Base-by-base conservation (phyloP, 129 eudicot species). In the Tagetes patula region DNA sequence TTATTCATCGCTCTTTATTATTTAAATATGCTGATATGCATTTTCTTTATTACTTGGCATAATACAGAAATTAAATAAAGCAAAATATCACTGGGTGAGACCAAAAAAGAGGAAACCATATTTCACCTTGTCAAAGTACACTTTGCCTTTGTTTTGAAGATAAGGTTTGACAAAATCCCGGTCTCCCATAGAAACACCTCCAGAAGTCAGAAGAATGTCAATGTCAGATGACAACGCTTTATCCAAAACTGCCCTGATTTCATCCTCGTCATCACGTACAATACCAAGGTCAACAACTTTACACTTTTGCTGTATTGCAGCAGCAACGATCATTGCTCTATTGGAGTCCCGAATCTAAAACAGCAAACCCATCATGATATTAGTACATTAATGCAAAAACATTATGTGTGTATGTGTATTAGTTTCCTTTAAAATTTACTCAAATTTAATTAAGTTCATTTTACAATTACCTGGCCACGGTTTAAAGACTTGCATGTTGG, bases 101-200 rank as follows among this genome's bases (percentile, higher is more conserved):
- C 27, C 27, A 40, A 68, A 3, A 20, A 50, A 66, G 49, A 62
- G 45, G 70, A 42, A 70, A 7, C 12, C 30, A 63, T 33, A 66
- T 49, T 77, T 63, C 71, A 89, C 96, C 92, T 89, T 89, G 60
- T 84, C 78, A 80, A 92, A 92, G 78, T 89, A 55, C 33, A 89
- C 75, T 65, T 34, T 87, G 72, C 98, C 98, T 76, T 79, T 87
- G 81, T 85, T 85, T 78, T 85, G 83, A 70, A 92, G 88, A 56
- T 87, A 82, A 59, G 98, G 98, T 76, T 85, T 92, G 59, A 92
- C 89, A 79, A 74, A 89, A 81, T 92, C 98, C 73, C 95, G 78
- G 77, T 92, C 98, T 64, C 98, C 98, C 98, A 92, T 92, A 20
- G 98, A 92, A 74, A 92, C 96, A 78, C 98, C 98, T 31, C 98